These are phyloP conservation scores for Coriaria nepalensis DNA, from an alignment of 306 rosid genomes.

Conservation along the genomic window DNA sequence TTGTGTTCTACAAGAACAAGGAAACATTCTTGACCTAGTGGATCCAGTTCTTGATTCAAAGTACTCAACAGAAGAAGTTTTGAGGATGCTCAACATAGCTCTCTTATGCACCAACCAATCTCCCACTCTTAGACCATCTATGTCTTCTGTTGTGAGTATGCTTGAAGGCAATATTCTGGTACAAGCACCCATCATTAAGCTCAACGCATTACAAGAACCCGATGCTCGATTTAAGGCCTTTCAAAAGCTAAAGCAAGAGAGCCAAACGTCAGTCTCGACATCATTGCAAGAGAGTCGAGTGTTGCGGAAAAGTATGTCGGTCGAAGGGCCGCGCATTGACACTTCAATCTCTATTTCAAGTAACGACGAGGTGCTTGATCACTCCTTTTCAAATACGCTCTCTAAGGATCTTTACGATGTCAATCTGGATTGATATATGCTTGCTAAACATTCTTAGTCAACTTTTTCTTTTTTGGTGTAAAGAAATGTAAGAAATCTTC, in stretches of 20 bases:
- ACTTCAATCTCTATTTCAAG: conserved; percentile 33
- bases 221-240: conserved; percentile 57
- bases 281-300: conserved; percentile 27
- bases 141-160: conserved; percentile 83
- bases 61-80: conserved; percentile 43
- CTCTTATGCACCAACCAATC: conserved; percentile 81
- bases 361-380: conserved; percentile 13
- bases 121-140: conserved; percentile 75
- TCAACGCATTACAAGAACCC: conserved; percentile 8
- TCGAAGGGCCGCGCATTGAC: conserved; percentile 52
- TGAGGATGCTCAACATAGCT: conserved; percentile 63
- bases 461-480: conserved; percentile 2
- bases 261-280: conserved; percentile 35
- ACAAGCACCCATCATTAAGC: conserved; percentile 38
- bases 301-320: conserved; percentile 17
- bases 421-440: neutral
- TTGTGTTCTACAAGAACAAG: conserved; percentile 84
- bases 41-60: conserved; percentile 52
- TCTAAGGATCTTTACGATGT: conserved; percentile 7
- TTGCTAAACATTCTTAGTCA: neutral
- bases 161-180: conserved; percentile 59
- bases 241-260: conserved; percentile 42
- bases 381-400: conserved; percentile 28
- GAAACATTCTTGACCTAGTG: conserved; percentile 65
- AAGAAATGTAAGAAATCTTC: no score